Percentiles rank a stretch among this genome's conserved stretches.
Evolutionary conservation across 2,329 filamentous ascomycete genomes (phyloP).

Genomic region (Fusarium pilosicola): DNA sequence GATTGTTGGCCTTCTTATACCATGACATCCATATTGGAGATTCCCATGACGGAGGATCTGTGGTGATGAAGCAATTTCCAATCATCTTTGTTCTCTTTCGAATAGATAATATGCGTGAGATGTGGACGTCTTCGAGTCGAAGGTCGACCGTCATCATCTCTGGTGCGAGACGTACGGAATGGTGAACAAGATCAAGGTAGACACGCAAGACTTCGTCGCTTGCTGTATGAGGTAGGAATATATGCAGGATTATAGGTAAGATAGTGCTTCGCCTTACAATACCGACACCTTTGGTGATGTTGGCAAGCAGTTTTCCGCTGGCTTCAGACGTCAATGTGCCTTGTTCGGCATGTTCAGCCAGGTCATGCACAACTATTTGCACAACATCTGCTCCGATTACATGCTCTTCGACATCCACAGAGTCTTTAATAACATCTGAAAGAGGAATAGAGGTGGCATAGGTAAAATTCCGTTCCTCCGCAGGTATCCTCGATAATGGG

Average conservation of each 20-base stretch:
- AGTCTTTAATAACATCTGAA: constrained; percentile 62
- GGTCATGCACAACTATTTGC: constrained; percentile 62
- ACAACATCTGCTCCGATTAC: constrained; percentile 75
- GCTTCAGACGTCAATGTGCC: constrained; percentile 27
- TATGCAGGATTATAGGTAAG: constrained; percentile 66
- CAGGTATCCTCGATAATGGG: constrained; percentile 69
- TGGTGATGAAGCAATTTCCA: constrained; percentile 60
- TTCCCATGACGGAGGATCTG: constrained; percentile 63
- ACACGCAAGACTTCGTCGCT: constrained; percentile 37
- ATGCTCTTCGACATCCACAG: constrained; percentile 70
- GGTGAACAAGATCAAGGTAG: constrained; percentile 67
- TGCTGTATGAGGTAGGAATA: constrained; percentile 49
- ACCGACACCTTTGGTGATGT: constrained; percentile 68
- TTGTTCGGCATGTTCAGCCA: constrained; percentile 23
- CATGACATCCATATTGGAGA: constrained; percentile 63
- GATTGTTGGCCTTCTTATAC: constrained; percentile 65
- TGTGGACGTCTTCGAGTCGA: constrained; percentile 60
- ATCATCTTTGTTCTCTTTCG: constrained; percentile 70
- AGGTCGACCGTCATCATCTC: constrained; percentile 73
- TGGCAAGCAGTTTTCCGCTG: constrained; percentile 52
- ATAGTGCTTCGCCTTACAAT: constrained; percentile 71
- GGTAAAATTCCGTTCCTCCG: constrained; percentile 71
- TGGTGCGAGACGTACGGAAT: constrained; percentile 69
- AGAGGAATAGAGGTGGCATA: constrained; percentile 73
- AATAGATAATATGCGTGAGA: constrained; percentile 60